Conservation (phyloP, 1,139 yeast genomes). For the Hansenula sp. region DNA sequence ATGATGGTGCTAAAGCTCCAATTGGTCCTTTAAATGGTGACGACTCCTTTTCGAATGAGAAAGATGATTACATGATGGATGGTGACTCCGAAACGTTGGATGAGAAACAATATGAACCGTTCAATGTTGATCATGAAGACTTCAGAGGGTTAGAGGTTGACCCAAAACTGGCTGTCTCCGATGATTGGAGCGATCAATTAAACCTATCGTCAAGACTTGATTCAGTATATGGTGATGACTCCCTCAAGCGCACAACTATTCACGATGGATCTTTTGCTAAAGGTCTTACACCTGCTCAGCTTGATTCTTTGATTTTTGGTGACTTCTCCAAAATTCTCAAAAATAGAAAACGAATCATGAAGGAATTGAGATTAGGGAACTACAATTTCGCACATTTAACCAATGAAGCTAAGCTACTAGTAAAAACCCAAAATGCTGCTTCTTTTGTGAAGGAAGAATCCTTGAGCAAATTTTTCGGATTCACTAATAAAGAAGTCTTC, state of each 20-base stretch:
- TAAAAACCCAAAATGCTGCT: conserved; percentile 8
- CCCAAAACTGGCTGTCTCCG: conserved; percentile 44
- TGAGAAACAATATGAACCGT: conserved; percentile 70
- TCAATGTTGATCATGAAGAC: conserved; percentile 40
- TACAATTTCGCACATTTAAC: conserved; percentile 25
- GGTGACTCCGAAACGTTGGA: conserved; percentile 39
- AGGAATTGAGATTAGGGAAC: conserved; percentile 23
- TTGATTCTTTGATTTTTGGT: conserved; percentile 52
- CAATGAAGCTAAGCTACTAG: conserved; percentile 17
- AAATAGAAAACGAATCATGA: conserved; percentile 23
- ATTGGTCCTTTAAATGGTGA: conserved; percentile 15
- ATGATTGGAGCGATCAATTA: conserved; percentile 63
- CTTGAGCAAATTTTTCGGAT: conserved; percentile 11
- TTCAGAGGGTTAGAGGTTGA: conserved; percentile 35
- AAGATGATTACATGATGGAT: conserved; percentile 28
- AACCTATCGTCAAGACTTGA: conserved; percentile 50
- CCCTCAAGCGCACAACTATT: conserved; percentile 14
- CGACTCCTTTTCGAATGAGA: conserved; percentile 23
- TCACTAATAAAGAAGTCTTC: conserved; percentile 4
- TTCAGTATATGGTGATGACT: conserved; percentile 41
- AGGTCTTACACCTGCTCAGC: conserved; percentile 17
- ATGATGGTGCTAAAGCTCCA: conserved; percentile 27
- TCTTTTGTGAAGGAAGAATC: conserved; percentile 11
- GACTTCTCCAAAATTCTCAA: conserved; percentile 35
- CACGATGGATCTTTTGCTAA: conserved; percentile 23